Evolutionary conservation across 495 filamentous ascomycete genomes (phyloP), one percentile per base, ranked within the genome.

Genomic region (Aspergillus cavernicola): DNA sequence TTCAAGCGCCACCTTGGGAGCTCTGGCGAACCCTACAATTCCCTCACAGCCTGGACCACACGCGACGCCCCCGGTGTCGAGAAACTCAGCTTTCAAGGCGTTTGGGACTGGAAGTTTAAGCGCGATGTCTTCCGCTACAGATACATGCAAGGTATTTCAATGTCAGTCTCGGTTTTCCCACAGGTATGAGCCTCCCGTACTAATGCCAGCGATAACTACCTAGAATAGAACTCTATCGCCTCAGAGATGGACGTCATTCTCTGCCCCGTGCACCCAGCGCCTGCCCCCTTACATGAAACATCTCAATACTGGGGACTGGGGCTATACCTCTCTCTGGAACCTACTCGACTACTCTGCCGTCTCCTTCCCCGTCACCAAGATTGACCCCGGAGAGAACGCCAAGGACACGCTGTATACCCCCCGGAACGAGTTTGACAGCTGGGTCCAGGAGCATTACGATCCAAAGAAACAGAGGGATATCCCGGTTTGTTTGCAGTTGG

Each of bases 281-380:
- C 43, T 3, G 52, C 52, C 1, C 22, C 52, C 8, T 35, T 32
- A 11, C 33, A 39, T 11, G 23, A 49, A 1, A 46, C 36, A n/a
- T 48, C 75, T 1, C 71, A n/a, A n/a, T n/a, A 28, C 4, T 28
- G 9, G 68, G 16, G 84, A 82, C 58, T 85, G 81, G 83, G 70
- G 72, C 1, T 88, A 86, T 49, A 85, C 81, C 0, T 59, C 68
- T 2, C 75, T 81, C 52, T 88, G 83, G 83, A 87, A 88, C 58
- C 48, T 85, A 29, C 65, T 86, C 0, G 82, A 86, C 58, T 86
- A 85, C 55, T 83, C 81, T 10, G 78, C 68, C 11, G 49, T 78
- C 12, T 67, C 81, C 0, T 81, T 84, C 60, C 79, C 78, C 0
- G 68, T 71, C 7, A 67, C 69, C 2, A 68, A 65, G 39, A 70